Evolutionary conservation across 306 rosid genomes (phyloP), one percentile per base, ranked within the genome.

Genomic region (Adenanthera pavonina): DNA sequence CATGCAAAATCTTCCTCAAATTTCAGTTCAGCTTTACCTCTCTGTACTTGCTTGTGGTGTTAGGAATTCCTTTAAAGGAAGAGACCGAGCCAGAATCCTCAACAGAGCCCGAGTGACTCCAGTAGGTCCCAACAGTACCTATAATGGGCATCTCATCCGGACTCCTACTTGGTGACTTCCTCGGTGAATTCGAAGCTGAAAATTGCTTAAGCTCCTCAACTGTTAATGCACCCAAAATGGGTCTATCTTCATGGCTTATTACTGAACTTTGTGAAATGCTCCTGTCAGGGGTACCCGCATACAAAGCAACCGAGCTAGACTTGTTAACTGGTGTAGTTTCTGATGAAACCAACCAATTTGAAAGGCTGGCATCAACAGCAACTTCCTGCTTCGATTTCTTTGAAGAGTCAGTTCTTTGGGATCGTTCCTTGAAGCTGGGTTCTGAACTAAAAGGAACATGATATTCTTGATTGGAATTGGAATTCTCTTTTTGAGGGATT

Each of bases 281-380:
- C 51, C 54, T 79, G 41, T 88, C 91, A 0, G 92, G 90, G 6
- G 68, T 33, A 14, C 41, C 68, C 13, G 68, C 43, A 61, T 13
- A 34, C 41, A 61, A 61, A 61, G 68, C 68, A 61, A 5, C 68
- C 5, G 68, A 61, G 34, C 68, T 61, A 33, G 68, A 34, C 9
- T 13, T 33, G n/a, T 61, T 61, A 33, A 33, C 68, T 33, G 68
- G 68, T 57, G 89, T 87, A 46, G 72, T 20, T 77, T 83, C 88
- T 38, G 96, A 81, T 25, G 90, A 89, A 83, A 7, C 88, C 90
- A 93, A 81, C 97, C 97, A 93, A 78, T 87, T 93, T 25, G 97
- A 91, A 59, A 93, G 94, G 87, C 97, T 93, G 40, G 97, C 92
- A 87, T 93, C 97, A 70, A 93, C 92, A 9, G 93, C 88, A 17